A percentile compares a stretch with the other conserved stretches of the same genome.
phyloP scores from a whole-genome alignment of 345 rosid genomes.

The Citrus mangshanensis region DNA sequence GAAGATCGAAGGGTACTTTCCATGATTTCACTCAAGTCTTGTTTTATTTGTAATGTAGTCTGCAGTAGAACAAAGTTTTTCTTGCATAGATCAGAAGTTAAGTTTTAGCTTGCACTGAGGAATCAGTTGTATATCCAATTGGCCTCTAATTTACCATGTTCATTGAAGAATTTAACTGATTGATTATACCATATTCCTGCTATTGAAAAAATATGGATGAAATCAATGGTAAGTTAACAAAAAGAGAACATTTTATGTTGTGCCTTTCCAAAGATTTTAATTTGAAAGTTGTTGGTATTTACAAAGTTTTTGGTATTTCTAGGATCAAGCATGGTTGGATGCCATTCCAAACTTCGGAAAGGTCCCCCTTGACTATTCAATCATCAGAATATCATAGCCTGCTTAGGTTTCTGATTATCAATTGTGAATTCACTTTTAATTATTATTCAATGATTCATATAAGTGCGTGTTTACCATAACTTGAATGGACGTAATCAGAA shows the following conservation, averaged over 20 bases:
- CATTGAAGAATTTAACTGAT: not conserved
- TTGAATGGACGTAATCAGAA: not conserved
- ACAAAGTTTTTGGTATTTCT: not conserved
- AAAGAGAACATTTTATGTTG: not conserved
- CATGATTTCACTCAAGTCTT: not conserved
- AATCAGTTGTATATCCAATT: not conserved
- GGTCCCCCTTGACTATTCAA: not conserved
- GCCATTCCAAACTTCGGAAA: not conserved
- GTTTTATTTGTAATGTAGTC: not conserved
- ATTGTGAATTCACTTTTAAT: not conserved
- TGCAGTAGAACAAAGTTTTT: not conserved
- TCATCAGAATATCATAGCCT: not conserved
- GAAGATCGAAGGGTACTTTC: constrained; percentile 92
- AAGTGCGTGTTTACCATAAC: not conserved
- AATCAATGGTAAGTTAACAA: not conserved
- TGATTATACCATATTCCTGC: not conserved
- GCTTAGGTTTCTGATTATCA: not conserved
- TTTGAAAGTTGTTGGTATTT: not conserved
- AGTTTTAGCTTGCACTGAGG: not conserved
- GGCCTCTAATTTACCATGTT: not conserved
- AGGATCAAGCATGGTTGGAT: not conserved
- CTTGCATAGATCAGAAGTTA: not conserved
- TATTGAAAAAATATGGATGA: not conserved
- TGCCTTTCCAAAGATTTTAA: not conserved
- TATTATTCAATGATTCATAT: no score